Evolutionary conservation across 2,329 filamentous ascomycete genomes (phyloP), one percentile per base, ranked within the genome.

Genomic region (Falciphora oryzae): DNA sequence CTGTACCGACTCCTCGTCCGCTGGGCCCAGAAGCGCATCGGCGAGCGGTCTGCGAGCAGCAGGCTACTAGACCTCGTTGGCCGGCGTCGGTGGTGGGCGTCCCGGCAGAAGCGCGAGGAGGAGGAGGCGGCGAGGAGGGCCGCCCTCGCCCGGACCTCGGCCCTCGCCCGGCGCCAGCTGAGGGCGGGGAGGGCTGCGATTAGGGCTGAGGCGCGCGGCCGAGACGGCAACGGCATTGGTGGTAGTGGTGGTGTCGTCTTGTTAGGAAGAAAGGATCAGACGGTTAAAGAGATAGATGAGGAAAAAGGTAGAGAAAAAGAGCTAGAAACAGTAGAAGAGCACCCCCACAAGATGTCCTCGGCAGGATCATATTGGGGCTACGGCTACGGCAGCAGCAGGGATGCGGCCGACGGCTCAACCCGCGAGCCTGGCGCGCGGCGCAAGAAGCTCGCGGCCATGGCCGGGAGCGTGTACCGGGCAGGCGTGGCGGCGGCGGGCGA

Each of bases 1-100:
- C 86, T 97, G 68, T 96, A 95, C 73, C 83, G 83, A 59, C 91
- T 89, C 68, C 81, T 96, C 65, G 79, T 93, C 67, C 81, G 82
- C 69, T 84, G 85, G 62, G 88, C 92, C 75, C 80, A 78, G 61
- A 83, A 79, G 69, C 80, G 83, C 66, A 75, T 77, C 69, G 78
- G 82, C 68, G 78, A 79, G 73, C 79, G 75, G 44, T 53, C 44
- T 53, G 44, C 44, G 18, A 53, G 44, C 18, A 53, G 44, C 44
- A 53, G 44, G 44, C 44, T 53, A 22, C 18, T 53, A 68, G 76
- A 79, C 61, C 73, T 83, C 66, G 70, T 83, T 66, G 69, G 60
- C 16, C 38, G 38, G 25, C 38, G 27, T 27, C 28, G 38, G 22
- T 28, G 38, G 38, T 28, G 32, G 60, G 60, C 14, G 32, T 44